Base-by-base conservation (phyloP, 1,284 basidiomycete genomes). In the Gymnopus androsaceus region DNA sequence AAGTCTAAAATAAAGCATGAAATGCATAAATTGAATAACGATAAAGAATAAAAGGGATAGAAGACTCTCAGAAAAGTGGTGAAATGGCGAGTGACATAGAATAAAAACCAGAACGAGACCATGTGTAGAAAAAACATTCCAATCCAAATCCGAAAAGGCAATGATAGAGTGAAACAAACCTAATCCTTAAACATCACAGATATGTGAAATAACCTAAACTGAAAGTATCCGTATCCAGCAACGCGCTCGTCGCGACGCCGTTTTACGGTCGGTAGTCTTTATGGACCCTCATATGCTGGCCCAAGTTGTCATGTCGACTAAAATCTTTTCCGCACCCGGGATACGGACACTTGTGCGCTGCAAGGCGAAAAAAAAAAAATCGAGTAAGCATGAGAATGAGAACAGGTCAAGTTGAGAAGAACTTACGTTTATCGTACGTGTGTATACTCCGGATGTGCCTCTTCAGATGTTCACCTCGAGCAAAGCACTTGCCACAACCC, bases 241-340 rank as follows among this genome's bases (percentile, higher is more conserved):
- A 14, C 38, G 21, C 9, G 19, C 23, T 41, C 38, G 14, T 21
- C 14, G 19, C 28, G 28, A 21, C 30, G 44, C 15, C 15, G 28
- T n/a, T n/a, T n/a, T n/a, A 23, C 21, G 48, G 15, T 34, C 25
- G 34, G 25, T 50, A 50, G n/a, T 50, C 48, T 65, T 80, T 79
- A 69, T 85, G 83, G 40, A 84, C 80, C 47, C 80, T 79, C 78
- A 90, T 86, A 65, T 92, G 90, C 70, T 91, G 88, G 33, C 84
- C 83, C 31, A 94, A 81, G 67, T 94, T 94, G 67, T 94, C 92
- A 65, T 91, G 89, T 51, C 92, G 79, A 68, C 87, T 90, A 67
- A 94, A 94, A 58, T 85, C 84, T 75, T 92, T 92, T 54, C 81
- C 85, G 66, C 92, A 94, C 7, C 82, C 83, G 27, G 87, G 83